phyloP scores from a whole-genome alignment of 352 stramenopile genomes.

The Aphanomyces stellatus region DNA sequence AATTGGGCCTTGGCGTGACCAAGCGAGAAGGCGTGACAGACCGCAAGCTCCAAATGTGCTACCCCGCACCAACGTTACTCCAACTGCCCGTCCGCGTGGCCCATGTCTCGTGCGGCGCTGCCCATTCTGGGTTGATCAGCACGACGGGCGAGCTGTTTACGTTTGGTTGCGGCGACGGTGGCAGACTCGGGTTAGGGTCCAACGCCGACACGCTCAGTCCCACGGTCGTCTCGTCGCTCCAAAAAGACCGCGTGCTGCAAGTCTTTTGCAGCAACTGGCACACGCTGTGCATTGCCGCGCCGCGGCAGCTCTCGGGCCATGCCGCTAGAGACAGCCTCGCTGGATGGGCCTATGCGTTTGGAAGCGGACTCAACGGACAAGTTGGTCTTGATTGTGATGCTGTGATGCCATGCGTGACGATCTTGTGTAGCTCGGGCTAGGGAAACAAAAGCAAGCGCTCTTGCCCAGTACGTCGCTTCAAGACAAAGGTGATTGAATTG shows the following conservation, averaged over 20 bases:
- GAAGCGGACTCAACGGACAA: conserved; percentile 59
- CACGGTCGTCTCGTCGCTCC: conserved; percentile 38
- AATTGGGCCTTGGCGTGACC: conserved; percentile 48
- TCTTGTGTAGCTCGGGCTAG: conserved; percentile 37
- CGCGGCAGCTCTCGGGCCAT: conserved; percentile 12
- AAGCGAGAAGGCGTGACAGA: conserved; percentile 49
- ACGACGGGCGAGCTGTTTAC: conserved; percentile 57
- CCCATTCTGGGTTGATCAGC: conserved; percentile 62
- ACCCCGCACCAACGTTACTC: conserved; percentile 53
- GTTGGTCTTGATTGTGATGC: conserved; percentile 18
- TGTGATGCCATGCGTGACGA: background rate
- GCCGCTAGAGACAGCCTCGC: background rate
- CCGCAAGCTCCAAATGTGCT: conserved; percentile 41
- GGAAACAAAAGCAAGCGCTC: conserved; percentile 52
- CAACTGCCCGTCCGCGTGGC: conserved; percentile 35
- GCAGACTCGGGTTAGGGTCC: conserved; percentile 74
- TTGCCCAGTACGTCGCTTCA: conserved; percentile 41
- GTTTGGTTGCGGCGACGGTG: conserved; percentile 87
- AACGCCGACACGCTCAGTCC: conserved; percentile 34
- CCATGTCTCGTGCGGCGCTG: conserved; percentile 83
- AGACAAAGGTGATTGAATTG: background rate
- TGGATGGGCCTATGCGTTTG: conserved; percentile 58
- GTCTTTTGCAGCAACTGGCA: conserved; percentile 60
- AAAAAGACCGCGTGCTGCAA: conserved; percentile 44
- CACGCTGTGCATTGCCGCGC: conserved; percentile 47